Conservation (phyloP, 164 flowering plant species). For the Stephania yunnanensis region DNA sequence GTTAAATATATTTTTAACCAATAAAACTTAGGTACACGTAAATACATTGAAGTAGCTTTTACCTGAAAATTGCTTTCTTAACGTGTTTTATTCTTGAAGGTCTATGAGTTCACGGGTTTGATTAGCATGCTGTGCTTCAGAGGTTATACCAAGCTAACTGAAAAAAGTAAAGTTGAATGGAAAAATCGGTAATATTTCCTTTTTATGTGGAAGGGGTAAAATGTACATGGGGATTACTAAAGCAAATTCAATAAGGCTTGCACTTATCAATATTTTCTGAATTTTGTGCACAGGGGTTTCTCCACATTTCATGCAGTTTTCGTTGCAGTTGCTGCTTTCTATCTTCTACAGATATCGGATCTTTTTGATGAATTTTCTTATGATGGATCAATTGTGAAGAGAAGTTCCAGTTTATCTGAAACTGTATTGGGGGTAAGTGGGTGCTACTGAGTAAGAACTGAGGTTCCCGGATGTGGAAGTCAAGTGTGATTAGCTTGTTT, state of each 20-base stretch:
- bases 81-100: constrained; percentile 36
- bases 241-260: background rate
- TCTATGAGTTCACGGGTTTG: constrained; percentile 42
- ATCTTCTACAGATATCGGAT: constrained; percentile 46
- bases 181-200: constrained; percentile 44
- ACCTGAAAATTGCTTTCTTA: background rate
- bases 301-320: constrained; percentile 65
- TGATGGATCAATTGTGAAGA: constrained; percentile 27
- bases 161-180: constrained; percentile 49
- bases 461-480: background rate
- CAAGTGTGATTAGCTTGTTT: background rate
- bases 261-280: background rate
- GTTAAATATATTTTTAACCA: background rate
- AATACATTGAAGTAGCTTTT: background rate
- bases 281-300: constrained; percentile 45
- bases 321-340: constrained; percentile 48
- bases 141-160: constrained; percentile 36
- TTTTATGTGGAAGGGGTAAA: background rate
- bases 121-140: constrained; percentile 34
- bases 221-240: background rate
- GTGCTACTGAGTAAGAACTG: background rate
- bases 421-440: constrained; percentile 51
- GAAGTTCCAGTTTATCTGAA: constrained; percentile 43
- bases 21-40: background rate
- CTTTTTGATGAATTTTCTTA: constrained; percentile 34